A percentile compares a stretch with the other conserved stretches of the same genome.
phyloP scores from a whole-genome alignment of 495 filamentous ascomycete genomes.

The Parmelia sp. region DNA sequence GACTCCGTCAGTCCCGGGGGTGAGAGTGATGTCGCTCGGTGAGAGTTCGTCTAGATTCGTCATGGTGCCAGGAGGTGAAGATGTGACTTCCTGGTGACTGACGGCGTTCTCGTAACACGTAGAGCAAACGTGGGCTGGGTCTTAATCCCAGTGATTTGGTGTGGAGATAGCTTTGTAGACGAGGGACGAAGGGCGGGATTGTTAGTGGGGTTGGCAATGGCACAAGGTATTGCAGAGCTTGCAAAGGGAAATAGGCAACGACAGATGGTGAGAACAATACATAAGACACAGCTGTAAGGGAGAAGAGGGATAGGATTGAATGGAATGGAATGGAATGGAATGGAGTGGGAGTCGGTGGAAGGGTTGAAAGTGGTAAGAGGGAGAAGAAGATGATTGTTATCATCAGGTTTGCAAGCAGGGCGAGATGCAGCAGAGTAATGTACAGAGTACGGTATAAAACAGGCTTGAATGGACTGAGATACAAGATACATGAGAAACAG shows the following conservation, averaged over 20 bases:
- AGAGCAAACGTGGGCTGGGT: not conserved
- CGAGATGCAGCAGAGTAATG: not conserved
- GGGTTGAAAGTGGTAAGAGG: not conserved
- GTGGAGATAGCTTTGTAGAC: not conserved
- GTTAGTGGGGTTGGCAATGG: not conserved
- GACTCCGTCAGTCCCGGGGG: conserved; percentile 10
- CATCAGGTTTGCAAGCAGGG: not conserved
- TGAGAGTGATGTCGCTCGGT: conserved; percentile 19
- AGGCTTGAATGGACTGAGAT: too few relatives aligned
- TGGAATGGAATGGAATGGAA: not conserved
- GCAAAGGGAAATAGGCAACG: not conserved
- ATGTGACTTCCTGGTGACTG: not conserved
- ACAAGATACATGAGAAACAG: too few relatives aligned
- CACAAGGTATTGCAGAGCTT: not conserved
- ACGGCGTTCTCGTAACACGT: not conserved
- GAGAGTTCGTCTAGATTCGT: not conserved
- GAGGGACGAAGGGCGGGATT: not conserved
- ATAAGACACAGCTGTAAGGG: not conserved
- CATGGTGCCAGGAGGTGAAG: not conserved
- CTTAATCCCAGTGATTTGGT: not conserved
- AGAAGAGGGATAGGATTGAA: not conserved
- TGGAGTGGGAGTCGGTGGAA: not conserved
- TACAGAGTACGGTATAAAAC: too few relatives aligned
- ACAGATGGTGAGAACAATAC: not conserved
- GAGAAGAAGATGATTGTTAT: not conserved